Evolutionary conservation across 768 basidiomycete genomes (phyloP), one percentile per base, ranked within the genome.

Genomic region (Lactarius hatsudake): DNA sequence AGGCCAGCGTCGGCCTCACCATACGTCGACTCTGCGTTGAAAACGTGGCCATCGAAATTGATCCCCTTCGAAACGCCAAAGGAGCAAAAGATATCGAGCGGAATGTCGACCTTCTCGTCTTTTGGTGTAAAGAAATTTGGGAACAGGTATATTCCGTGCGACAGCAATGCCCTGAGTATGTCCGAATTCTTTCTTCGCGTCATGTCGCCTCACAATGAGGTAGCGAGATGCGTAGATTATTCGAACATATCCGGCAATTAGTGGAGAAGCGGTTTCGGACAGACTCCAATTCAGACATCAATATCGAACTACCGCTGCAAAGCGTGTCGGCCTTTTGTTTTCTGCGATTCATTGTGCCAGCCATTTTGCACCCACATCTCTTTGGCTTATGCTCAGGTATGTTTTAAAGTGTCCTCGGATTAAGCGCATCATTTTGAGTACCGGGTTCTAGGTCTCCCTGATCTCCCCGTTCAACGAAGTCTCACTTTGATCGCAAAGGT

Each of bases 321-420:
- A 87, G 89, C 72, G 90, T 96, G 53, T 92, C 90, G 42, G 93
- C 94, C 1, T 95, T 96, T 74, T 87, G 90, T 74, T 96, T 95
- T 77, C 82, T 96, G 53, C 85, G 94, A 51, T 94, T 95, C 76
- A 89, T 96, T 67, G 91, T 93, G 30, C 94, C 94, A 40, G 94
- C 91, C 28, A 90, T 96, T 65, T 81, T 95, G n/a, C 86, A 92
- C 74, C 94, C 94, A 1, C 90, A 94, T 76, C 77, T 93, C 5
- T 95, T 92, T 73, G 88, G 90, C 30, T 79, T 96, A 61, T 87
- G 81, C 71, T 85, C 86, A 74, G 92, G 92, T 91, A 75, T 38
- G 79, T 59, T 40, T 62, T 28, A 45, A 20, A 26, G 36, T 23
- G 23, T 28, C 7, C 18, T 36, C 36, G 17, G 28, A 23, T 7